Conservation (phyloP, 1,139 yeast species). For the Komagataea norvegica region DNA sequence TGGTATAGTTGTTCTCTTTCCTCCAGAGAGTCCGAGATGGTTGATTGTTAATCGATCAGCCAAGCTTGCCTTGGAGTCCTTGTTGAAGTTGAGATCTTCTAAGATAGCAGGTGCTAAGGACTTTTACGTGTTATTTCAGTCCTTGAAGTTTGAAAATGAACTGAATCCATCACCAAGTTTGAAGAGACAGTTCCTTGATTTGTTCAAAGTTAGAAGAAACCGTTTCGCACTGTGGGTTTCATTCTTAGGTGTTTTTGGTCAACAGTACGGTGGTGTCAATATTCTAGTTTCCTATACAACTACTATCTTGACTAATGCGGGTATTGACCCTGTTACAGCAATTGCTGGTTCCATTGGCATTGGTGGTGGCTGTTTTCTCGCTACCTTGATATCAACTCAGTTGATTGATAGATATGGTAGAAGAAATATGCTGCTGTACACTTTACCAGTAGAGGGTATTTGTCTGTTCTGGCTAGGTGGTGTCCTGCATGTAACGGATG, state of each 20-base stretch:
- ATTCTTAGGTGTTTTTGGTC: conserved; percentile 52
- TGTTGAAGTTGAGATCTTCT: conserved; percentile 34
- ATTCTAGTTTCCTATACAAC: conserved; percentile 52
- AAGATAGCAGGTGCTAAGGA: conserved; percentile 45
- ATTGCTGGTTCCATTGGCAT: conserved; percentile 53
- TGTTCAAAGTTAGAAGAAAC: conserved; percentile 46
- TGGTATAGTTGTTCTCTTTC: conserved; percentile 20
- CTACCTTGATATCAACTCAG: conserved; percentile 49
- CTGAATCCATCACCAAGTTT: conserved; percentile 30
- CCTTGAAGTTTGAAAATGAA: conserved; percentile 38
- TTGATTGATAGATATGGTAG: conserved; percentile 55
- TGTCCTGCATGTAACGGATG: conserved; percentile 38
- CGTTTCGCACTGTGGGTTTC: conserved; percentile 52
- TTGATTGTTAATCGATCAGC: conserved; percentile 36
- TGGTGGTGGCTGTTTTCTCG: conserved; percentile 50
- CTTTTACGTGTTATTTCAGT: conserved; percentile 41
- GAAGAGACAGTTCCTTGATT: conserved; percentile 37
- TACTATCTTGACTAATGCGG: conserved; percentile 45
- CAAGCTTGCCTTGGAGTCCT: conserved; percentile 33
- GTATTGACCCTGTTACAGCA: conserved; percentile 40
- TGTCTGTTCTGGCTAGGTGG: conserved; percentile 48
- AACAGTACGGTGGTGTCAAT: conserved; percentile 56
- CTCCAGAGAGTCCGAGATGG: conserved; percentile 48
- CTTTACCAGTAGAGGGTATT: conserved; percentile 47
- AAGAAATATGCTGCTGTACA: conserved; percentile 42